phyloP scores from a whole-genome alignment of 2,329 filamentous ascomycete genomes.

The Aureobasidium namibiae region DNA sequence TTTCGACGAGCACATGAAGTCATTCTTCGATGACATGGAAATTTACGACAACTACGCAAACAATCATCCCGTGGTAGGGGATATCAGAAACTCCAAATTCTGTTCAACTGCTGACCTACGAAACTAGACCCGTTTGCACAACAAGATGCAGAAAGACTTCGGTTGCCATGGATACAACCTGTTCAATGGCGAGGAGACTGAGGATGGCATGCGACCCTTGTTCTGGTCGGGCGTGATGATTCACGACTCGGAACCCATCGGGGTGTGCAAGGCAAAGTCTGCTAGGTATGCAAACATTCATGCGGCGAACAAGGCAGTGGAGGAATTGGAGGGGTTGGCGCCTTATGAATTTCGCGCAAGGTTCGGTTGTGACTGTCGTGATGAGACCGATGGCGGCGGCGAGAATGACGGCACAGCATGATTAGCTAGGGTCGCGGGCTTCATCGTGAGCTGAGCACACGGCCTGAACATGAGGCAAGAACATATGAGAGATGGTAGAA shows the following conservation, averaged over 20 bases:
- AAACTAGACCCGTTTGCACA: constrained; percentile 53
- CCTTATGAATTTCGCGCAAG: constrained; percentile 50
- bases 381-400: not conserved
- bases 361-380: constrained; percentile 57
- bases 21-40: constrained; percentile 77
- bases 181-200: constrained; percentile 43
- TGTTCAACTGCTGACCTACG: constrained; percentile 15
- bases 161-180: constrained; percentile 56
- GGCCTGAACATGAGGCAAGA: too few relatives aligned
- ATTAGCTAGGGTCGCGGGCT: not conserved
- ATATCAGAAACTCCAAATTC: not conserved
- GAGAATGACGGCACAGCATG: not conserved
- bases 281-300: constrained; percentile 65
- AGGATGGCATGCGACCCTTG: constrained; percentile 35
- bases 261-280: constrained; percentile 45
- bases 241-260: constrained; percentile 59
- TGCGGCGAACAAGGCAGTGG: constrained; percentile 53
- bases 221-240: constrained; percentile 68
- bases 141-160: constrained; percentile 55
- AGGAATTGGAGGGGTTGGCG: constrained; percentile 41
- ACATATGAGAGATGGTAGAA: too few relatives aligned
- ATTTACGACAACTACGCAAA: constrained; percentile 83
- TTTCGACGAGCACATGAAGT: constrained; percentile 64
- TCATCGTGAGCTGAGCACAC: too few relatives aligned
- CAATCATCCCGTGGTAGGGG: constrained; percentile 61